Percentiles rank a stretch among this genome's conserved stretches.
Evolutionary conservation across 2,329 filamentous ascomycete species (phyloP).

Genomic region (Cyphellophora europaea): DNA sequence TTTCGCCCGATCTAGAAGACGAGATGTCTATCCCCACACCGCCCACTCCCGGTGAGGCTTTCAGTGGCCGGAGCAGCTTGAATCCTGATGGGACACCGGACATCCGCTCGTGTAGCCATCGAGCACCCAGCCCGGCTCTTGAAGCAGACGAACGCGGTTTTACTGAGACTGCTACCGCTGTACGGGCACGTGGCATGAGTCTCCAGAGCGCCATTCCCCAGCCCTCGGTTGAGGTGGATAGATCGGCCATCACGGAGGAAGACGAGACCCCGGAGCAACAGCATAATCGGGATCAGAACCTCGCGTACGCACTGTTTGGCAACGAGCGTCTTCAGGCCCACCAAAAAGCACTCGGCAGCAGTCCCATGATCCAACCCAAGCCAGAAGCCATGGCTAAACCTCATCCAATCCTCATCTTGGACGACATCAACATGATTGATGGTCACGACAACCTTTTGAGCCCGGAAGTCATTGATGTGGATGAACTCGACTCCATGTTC

Average conservation of each 20-base stretch:
- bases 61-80: constrained; percentile 40
- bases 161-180: constrained; percentile 82
- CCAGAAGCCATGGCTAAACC: constrained; percentile 18
- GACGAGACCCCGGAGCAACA: constrained; percentile 28
- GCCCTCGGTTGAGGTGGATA: constrained; percentile 22
- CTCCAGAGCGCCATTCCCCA: constrained; percentile 27
- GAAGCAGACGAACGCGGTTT: constrained; percentile 96
- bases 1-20: constrained; percentile 75
- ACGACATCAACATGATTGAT: constrained; percentile 29
- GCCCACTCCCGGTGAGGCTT: constrained; percentile 54
- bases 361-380: constrained; percentile 17
- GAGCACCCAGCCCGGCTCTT: constrained; percentile 75
- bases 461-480: constrained; percentile 82
- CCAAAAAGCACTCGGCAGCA: constrained; percentile 28
- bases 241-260: constrained; percentile 21
- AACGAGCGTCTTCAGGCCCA: constrained; percentile 41
- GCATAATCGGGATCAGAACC: constrained; percentile 30
- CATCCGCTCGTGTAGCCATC: constrained; percentile 36
- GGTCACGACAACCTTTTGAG: constrained; percentile 57
- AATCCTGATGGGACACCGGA: constrained; percentile 22
- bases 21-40: constrained; percentile 47
- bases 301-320: constrained; percentile 32
- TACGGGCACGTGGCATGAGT: constrained; percentile 51
- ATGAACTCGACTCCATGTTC: constrained; percentile 84
- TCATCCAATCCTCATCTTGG: constrained; percentile 37